Evolutionary conservation across 768 basidiomycete genomes (phyloP).

Genomic region (Scleroderma bovista): DNA sequence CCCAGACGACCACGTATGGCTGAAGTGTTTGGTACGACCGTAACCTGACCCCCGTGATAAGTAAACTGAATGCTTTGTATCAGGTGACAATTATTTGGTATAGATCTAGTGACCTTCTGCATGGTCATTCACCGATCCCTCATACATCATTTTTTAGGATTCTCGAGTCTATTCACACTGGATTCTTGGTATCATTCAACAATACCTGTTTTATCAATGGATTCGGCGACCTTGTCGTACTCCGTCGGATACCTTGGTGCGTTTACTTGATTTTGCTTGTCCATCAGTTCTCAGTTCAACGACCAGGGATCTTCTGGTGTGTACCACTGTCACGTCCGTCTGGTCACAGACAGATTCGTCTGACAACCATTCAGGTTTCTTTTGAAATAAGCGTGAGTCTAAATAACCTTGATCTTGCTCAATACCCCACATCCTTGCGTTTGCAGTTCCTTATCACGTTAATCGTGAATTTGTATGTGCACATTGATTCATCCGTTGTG

Average conservation of each 20-base stretch:
- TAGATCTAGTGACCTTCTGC: not conserved
- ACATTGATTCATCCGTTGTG: not conserved
- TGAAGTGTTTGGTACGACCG: constrained; percentile 5
- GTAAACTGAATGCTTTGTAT: not conserved
- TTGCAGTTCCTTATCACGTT: not conserved
- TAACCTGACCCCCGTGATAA: not conserved
- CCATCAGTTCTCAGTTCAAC: not conserved
- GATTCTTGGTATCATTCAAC: constrained; percentile 2
- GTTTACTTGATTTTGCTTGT: not conserved
- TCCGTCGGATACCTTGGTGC: not conserved
- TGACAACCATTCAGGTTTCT: not conserved
- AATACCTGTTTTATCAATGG: constrained; percentile 7
- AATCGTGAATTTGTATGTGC: not conserved
- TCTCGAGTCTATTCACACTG: constrained; percentile 8
- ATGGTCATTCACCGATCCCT: not conserved
- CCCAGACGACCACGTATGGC: not conserved
- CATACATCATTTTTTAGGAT: not conserved
- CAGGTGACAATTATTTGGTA: constrained; percentile 6
- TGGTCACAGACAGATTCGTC: not conserved
- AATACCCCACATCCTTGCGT: not conserved
- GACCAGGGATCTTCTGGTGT: not conserved
- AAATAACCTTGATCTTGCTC: not conserved
- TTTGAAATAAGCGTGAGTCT: not conserved
- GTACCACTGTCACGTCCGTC: not conserved
- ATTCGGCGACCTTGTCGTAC: not conserved